These are phyloP conservation scores for Jaenimonas drosophilae DNA, from an alignment of 208 protist genomes.

Conservation along the genomic window DNA sequence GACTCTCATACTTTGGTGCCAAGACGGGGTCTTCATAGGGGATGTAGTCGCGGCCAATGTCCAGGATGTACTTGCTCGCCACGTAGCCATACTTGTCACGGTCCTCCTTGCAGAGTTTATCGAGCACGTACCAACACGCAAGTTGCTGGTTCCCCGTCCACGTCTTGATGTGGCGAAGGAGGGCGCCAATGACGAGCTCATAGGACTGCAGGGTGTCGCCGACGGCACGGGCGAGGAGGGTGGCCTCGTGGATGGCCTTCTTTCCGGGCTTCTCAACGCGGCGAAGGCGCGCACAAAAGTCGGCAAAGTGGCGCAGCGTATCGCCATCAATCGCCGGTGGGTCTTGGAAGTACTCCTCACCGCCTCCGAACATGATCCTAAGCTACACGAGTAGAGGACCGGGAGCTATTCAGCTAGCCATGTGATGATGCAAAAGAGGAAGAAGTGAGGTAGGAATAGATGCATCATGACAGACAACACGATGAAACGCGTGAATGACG, in stretches of 20 bases:
- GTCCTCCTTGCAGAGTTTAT: slow-evolving; percentile 86
- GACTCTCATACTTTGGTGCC: slow-evolving; percentile 74
- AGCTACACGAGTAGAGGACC: too few species aligned
- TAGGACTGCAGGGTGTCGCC: slow-evolving; percentile 56
- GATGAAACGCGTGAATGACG: too few species aligned
- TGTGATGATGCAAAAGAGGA: too few species aligned
- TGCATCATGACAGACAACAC: too few species aligned
- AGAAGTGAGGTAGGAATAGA: too few species aligned
- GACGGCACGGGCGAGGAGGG: slow-evolving; percentile 54
- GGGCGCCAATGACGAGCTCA: slow-evolving; percentile 75
- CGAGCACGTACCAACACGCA: slow-evolving; percentile 85
- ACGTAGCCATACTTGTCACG: slow-evolving; percentile 79
- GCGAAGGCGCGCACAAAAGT: slow-evolving; percentile 66
- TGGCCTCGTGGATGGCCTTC: slow-evolving; percentile 41
- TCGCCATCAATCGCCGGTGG: slow-evolving; percentile 73
- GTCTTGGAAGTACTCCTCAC: slow-evolving; percentile 85
- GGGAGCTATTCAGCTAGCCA: too few species aligned
- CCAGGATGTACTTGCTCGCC: slow-evolving; percentile 79
- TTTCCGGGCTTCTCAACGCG: slow-evolving; percentile 66
- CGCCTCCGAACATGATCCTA: slow-evolving; percentile 77
- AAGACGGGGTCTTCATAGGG: slow-evolving; percentile 79
- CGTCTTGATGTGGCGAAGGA: slow-evolving; percentile 87
- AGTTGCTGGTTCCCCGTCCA: slow-evolving; percentile 80
- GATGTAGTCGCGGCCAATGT: slow-evolving; percentile 83
- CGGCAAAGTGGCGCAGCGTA: slow-evolving; percentile 60